A percentile compares a stretch with the other conserved stretches of the same genome.
Evolutionary conservation across 2,329 filamentous ascomycete genomes (phyloP).

Genomic region (Xylariales sp.): DNA sequence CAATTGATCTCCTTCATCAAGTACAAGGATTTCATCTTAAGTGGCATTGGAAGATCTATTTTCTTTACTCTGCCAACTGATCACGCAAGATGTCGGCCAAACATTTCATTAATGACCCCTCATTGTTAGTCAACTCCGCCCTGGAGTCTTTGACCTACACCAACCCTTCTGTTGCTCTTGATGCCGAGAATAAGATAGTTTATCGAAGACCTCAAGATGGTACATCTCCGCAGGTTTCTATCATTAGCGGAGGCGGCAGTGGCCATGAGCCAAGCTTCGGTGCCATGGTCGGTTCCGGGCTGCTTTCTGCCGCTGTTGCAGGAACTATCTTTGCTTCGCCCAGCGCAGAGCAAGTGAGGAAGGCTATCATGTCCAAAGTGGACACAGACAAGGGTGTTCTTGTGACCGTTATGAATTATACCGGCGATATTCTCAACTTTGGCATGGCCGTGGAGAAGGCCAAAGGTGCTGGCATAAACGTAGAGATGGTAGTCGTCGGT

Average conservation of each 20-base stretch:
- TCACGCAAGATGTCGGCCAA: slow-evolving; percentile 56
- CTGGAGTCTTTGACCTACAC: slow-evolving; percentile 74
- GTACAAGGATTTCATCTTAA: too few species aligned
- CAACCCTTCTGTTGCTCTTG: slow-evolving; percentile 79
- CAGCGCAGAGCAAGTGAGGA: slow-evolving; percentile 75
- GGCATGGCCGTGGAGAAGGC: slow-evolving; percentile 93
- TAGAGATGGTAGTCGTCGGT: slow-evolving; percentile 87
- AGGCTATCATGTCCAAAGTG: slow-evolving; percentile 69
- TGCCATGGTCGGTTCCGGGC: slow-evolving; percentile 76
- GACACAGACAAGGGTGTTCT: slow-evolving; percentile 70
- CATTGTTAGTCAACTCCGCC: slow-evolving; percentile 71
- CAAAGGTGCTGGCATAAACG: slow-evolving; percentile 68
- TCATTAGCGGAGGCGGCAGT: slow-evolving; percentile 84
- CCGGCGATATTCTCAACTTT: slow-evolving; percentile 85
- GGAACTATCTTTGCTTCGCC: slow-evolving; percentile 86
- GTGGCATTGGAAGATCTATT: too few species aligned
- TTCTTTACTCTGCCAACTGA: too few species aligned
- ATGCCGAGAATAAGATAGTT: slow-evolving; percentile 76
- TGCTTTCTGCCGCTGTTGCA: slow-evolving; percentile 77
- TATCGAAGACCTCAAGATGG: slow-evolving; percentile 58
- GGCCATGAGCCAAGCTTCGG: slow-evolving; percentile 89
- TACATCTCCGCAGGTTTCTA: slow-evolving; percentile 60
- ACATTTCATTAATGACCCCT: slow-evolving; percentile 86
- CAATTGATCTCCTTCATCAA: too few species aligned
- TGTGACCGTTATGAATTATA: slow-evolving; percentile 96